Conservation (phyloP, 1,139 yeast genomes). For the Magnusiomyces suaveolens region DNA sequence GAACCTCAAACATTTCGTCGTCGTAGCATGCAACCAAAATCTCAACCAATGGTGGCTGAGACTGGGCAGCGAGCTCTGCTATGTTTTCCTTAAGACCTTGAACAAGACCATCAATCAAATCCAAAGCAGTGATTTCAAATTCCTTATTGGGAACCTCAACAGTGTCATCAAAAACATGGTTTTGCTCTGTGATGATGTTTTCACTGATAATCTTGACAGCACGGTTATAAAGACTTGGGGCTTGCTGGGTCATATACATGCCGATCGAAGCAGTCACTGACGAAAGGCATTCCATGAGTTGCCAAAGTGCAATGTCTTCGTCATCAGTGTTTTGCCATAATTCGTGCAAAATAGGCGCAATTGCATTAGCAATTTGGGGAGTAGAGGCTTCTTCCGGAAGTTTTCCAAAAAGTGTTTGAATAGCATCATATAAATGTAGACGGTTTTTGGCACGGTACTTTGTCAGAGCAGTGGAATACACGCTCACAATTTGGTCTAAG, state of each 20-base stretch:
- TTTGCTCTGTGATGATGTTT: conserved; percentile 58
- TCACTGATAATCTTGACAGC: conserved; percentile 60
- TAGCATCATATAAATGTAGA: conserved; percentile 75
- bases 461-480: conserved; percentile 63
- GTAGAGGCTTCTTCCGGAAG: conserved; percentile 38
- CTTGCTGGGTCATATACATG: conserved; percentile 78
- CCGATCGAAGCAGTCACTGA: conserved; percentile 83
- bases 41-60: conserved; percentile 44
- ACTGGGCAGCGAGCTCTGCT: conserved; percentile 41
- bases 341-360: conserved; percentile 70
- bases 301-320: conserved; percentile 80
- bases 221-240: conserved; percentile 77
- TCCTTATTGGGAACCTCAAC: conserved; percentile 78
- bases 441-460: conserved; percentile 75
- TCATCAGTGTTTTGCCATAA: conserved; percentile 73
- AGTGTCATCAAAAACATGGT: conserved; percentile 50
- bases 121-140: conserved; percentile 79
- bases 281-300: conserved; percentile 84
- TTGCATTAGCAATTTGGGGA: conserved; percentile 44
- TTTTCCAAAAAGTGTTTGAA: conserved; percentile 83
- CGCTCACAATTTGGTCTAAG: conserved; percentile 57
- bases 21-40: conserved; percentile 62
- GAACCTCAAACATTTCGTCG: conserved; percentile 72
- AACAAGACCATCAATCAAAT: conserved; percentile 80
- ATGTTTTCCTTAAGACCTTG: conserved; percentile 73